These are phyloP conservation scores for Tuber melanosporum DNA, from an alignment of 495 filamentous ascomycete species.

Conservation along the genomic window DNA sequence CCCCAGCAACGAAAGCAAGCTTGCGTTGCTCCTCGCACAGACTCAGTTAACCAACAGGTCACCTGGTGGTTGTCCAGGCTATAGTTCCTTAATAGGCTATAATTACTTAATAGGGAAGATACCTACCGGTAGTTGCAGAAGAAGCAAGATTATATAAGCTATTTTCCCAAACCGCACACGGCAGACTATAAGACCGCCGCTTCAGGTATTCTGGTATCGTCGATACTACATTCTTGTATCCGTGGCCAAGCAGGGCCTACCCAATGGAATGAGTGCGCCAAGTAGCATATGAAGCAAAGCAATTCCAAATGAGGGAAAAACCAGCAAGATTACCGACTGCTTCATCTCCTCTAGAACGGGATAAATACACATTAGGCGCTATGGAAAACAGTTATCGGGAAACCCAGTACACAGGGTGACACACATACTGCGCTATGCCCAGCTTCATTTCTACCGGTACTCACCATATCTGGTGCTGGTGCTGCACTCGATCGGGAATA, in stretches of 20 bases:
- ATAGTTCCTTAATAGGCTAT: background rate
- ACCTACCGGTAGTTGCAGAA: background rate
- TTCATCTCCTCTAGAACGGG: background rate
- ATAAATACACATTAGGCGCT: background rate
- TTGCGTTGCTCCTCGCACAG: background rate
- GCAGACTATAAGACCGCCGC: background rate
- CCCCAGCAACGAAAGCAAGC: background rate
- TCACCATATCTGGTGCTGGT: background rate
- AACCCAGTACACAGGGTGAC: background rate
- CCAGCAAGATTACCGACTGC: background rate
- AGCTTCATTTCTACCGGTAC: background rate
- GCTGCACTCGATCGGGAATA: background rate
- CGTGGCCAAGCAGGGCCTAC: background rate
- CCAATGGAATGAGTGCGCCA: background rate
- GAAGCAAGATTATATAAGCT: background rate
- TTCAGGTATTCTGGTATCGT: background rate
- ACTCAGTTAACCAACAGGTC: background rate
- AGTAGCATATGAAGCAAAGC: background rate
- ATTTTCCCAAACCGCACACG: background rate
- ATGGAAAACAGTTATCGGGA: background rate
- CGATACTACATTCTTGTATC: background rate
- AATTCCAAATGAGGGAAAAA: background rate
- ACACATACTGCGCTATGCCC: background rate
- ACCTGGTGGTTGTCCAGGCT: background rate
- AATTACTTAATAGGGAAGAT: background rate